These are phyloP conservation scores for Mucor piriformis DNA, from an alignment of 371 early-diverging fungal genomes.

Conservation along the genomic window DNA sequence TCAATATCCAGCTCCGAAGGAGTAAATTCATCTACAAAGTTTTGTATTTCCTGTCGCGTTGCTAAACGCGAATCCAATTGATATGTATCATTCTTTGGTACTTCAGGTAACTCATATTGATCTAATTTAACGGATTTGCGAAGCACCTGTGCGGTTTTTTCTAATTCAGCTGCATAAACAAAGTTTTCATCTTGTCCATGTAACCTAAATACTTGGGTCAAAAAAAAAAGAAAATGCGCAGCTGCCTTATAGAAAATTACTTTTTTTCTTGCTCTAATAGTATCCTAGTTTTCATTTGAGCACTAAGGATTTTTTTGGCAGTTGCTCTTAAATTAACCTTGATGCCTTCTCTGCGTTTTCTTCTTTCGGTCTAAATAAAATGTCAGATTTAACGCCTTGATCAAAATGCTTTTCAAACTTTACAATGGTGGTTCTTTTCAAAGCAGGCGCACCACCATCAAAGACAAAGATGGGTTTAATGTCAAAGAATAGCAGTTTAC, in stretches of 20 bases:
- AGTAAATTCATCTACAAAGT: conserved; percentile 60
- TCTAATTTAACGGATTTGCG: conserved; percentile 59
- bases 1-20: conserved; percentile 72
- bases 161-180: conserved; percentile 41
- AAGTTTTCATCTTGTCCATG: conserved; percentile 31
- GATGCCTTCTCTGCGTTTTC: conserved; percentile 56
- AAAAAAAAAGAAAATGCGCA: too few relatives aligned
- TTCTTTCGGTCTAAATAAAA: conserved; percentile 54
- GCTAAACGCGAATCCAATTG: conserved; percentile 69
- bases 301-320: conserved; percentile 81
- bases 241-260: too few relatives aligned
- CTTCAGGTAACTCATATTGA: conserved; percentile 74
- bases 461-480: conserved; percentile 96
- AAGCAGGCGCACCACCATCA: conserved; percentile 88
- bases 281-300: conserved; percentile 73
- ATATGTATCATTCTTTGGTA: neutral
- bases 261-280: conserved; percentile 51
- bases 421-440: conserved; percentile 83
- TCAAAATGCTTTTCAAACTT: conserved; percentile 22
- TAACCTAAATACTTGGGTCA: too few relatives aligned
- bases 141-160: conserved; percentile 33
- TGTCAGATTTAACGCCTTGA: neutral
- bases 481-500: conserved; percentile 91
- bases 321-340: conserved; percentile 64
- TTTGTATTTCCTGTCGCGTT: conserved; percentile 60